These are phyloP conservation scores for Irpex sp. DNA, from an alignment of 1,284 basidiomycete species.

Conservation along the genomic window DNA sequence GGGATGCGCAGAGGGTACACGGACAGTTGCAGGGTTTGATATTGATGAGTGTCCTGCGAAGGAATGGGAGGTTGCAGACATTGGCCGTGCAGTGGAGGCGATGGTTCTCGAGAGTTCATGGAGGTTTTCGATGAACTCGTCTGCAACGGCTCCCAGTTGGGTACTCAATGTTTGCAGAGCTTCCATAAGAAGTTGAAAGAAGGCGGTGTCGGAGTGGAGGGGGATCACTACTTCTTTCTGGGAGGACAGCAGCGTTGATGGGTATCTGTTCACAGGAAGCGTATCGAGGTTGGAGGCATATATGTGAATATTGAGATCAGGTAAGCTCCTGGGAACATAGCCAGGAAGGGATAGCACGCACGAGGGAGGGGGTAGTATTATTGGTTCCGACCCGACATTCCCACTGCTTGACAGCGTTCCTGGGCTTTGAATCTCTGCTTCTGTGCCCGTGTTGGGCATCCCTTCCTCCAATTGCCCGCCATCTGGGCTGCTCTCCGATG, in stretches of 20 bases:
- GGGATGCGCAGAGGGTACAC: slow-evolving; percentile 14
- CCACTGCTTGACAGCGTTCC: background rate
- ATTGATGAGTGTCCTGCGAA: slow-evolving; percentile 48
- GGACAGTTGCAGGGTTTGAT: slow-evolving; percentile 35
- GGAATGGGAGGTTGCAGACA: slow-evolving; percentile 38
- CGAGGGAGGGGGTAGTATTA: background rate
- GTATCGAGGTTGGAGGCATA: background rate
- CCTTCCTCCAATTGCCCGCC: background rate
- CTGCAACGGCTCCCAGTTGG: slow-evolving; percentile 61
- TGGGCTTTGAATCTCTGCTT: background rate
- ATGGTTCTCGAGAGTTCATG: slow-evolving; percentile 58
- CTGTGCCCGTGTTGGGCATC: background rate
- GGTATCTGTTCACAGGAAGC: background rate
- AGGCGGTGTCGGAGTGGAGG: slow-evolving; percentile 76
- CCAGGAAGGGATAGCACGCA: background rate
- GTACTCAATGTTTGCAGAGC: slow-evolving; percentile 69
- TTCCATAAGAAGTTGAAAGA: slow-evolving; percentile 76
- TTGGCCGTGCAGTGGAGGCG: slow-evolving; percentile 57
- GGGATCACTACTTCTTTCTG: slow-evolving; percentile 73
- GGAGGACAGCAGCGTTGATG: background rate
- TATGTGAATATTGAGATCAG: background rate
- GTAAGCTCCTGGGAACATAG: background rate
- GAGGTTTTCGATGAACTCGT: slow-evolving; percentile 64
- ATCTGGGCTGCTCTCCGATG: background rate
- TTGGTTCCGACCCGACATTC: background rate